phyloP scores from a whole-genome alignment of 2,329 filamentous ascomycete genomes.

The Colletotrichum shisoi region DNA sequence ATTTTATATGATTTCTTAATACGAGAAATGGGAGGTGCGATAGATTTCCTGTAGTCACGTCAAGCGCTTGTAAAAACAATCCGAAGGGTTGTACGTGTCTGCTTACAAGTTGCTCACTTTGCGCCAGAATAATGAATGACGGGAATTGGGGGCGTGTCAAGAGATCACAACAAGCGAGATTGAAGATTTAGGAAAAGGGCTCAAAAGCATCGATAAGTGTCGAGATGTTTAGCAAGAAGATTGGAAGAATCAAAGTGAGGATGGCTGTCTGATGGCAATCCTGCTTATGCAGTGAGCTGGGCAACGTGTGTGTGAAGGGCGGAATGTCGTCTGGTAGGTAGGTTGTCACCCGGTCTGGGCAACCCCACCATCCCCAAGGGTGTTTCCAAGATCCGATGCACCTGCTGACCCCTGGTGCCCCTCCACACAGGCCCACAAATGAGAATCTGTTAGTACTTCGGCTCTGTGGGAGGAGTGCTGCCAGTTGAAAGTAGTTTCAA shows the following conservation, averaged over 20 bases:
- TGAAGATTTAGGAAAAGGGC: neutral
- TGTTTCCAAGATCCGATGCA: slow-evolving; percentile 38
- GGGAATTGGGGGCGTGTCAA: neutral
- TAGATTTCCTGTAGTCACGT: too few species aligned
- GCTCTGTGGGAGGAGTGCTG: fast-evolving
- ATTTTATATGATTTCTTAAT: neutral
- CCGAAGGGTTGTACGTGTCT: neutral
- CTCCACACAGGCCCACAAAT: slow-evolving; percentile 25
- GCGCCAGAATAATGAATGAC: neutral
- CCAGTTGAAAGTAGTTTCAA: neutral
- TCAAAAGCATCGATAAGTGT: neutral
- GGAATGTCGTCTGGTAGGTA: neutral
- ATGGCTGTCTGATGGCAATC: neutral
- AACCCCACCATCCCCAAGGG: slow-evolving; percentile 36
- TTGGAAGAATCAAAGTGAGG: neutral
- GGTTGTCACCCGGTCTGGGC: slow-evolving; percentile 14
- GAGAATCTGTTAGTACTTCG: neutral
- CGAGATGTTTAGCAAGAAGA: too few species aligned
- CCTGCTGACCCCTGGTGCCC: slow-evolving; percentile 31
- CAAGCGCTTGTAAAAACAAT: too few species aligned
- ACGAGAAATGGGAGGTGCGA: too few species aligned
- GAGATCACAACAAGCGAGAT: neutral
- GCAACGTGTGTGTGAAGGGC: too few species aligned
- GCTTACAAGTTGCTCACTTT: neutral
- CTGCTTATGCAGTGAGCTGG: slow-evolving; percentile 2